Evolutionary conservation across 805 yeast genomes (phyloP), one percentile per base, ranked within the genome.

Genomic region (Yarrowia phangngaensis): DNA sequence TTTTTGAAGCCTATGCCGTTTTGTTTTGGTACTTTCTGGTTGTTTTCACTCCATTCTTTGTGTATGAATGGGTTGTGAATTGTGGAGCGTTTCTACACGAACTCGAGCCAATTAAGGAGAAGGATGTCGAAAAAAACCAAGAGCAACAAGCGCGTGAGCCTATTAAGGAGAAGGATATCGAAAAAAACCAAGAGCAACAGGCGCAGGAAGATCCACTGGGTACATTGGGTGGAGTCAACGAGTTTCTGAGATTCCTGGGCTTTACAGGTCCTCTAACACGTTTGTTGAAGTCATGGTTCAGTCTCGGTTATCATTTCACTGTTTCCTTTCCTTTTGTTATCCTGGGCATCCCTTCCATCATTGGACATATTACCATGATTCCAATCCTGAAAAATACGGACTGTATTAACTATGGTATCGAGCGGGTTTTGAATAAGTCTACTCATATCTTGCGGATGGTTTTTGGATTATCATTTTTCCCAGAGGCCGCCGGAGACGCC

Each of bases 1-100:
- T 53, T 6, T 52, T 59, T 11, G 63, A 62, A 33, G 67, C 65
- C 8, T 64, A 59, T 31, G 52, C 57, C 12, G 52, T 59, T 12
- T 52, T 62, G 3, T 51, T 58, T 2, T 26, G 56, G 2, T 47
- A 61, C 6, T 53, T 66, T 6, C 53, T 70, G 2, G 35, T 64
- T 6, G 58, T 75, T 16, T 70, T 70, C 23, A 53, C 71, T 8
- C 43, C 71, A 9, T 70, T 81, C 53, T 51, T 62, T 27, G 63
- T 63, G 15, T 54, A 65, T 11, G 68, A 64, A 23, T 64, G 68
- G 68, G 59, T 64, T 9, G 33, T 63, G 15, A 65, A 62, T 34
- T 60, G 60, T 50, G 60, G 56, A 5, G 60, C 54, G 3, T 56
- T 55, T 49, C 43, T 54, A n/a, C 46, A 50, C 16, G 53, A 55